Conservation (phyloP, 2,329 filamentous ascomycete genomes). For the Microsporum canis region DNA sequence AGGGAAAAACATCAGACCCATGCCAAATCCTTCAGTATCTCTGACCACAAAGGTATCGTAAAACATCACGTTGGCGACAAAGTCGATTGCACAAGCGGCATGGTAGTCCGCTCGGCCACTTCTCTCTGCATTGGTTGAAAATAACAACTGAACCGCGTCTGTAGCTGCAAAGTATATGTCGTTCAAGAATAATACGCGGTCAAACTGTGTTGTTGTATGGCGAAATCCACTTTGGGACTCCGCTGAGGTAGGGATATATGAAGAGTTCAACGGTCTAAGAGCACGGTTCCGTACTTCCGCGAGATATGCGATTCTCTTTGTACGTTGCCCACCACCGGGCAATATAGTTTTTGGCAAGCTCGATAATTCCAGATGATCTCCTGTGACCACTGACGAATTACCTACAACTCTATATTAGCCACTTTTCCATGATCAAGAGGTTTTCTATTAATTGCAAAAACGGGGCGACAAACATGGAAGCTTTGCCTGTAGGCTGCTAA, state of each 20-base stretch:
- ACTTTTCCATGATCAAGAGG: no score
- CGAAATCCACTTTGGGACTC: constrained; percentile 4
- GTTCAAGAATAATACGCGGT: constrained; percentile 11
- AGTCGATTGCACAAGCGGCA: constrained; percentile 11
- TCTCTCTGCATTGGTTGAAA: constrained; percentile 8
- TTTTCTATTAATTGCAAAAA: not conserved
- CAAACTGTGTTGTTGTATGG: not conserved
- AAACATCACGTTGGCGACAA: constrained; percentile 9
- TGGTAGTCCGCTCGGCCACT: constrained; percentile 7
- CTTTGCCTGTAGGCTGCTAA: constrained; percentile 5
- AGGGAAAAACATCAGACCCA: constrained; percentile 10
- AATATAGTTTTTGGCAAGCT: constrained; percentile 3
- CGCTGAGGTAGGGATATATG: not conserved
- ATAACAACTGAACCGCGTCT: constrained; percentile 7
- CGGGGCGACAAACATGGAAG: constrained; percentile 7
- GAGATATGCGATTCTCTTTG: constrained; percentile 10
- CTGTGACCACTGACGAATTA: constrained; percentile 11
- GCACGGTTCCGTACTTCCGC: constrained; percentile 12
- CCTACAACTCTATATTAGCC: not conserved
- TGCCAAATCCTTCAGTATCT: constrained; percentile 9
- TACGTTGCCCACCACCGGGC: constrained; percentile 6
- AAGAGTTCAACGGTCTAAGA: constrained; percentile 7
- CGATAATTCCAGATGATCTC: constrained; percentile 7
- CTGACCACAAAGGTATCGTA: constrained; percentile 12
- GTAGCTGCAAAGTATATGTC: constrained; percentile 10